phyloP scores from a whole-genome alignment of 1,284 basidiomycete genomes.

The Jaminaea rosea region DNA sequence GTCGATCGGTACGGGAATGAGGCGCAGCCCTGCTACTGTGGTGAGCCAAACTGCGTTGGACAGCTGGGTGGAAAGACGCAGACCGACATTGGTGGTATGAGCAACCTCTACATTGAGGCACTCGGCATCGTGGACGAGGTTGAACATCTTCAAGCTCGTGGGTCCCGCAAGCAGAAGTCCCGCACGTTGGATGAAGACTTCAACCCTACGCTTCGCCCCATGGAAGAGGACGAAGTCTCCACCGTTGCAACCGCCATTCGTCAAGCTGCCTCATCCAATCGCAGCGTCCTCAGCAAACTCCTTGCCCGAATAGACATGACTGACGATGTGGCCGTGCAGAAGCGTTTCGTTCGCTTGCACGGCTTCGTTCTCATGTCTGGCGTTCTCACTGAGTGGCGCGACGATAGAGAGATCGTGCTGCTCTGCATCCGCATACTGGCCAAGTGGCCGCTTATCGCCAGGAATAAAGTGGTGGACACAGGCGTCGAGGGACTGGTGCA shows the following conservation, averaged over 20 bases:
- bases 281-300: slow-evolving; percentile 71
- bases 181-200: slow-evolving; percentile 92
- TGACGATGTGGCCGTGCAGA: slow-evolving; percentile 66
- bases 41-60: slow-evolving; percentile 90
- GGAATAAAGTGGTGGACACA: slow-evolving; percentile 80
- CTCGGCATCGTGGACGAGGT: slow-evolving; percentile 89
- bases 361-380: slow-evolving; percentile 88
- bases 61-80: slow-evolving; percentile 97
- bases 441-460: slow-evolving; percentile 70
- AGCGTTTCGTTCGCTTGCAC: slow-evolving; percentile 82
- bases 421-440: slow-evolving; percentile 51
- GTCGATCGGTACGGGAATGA: slow-evolving; percentile 98
- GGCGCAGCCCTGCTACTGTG: slow-evolving; percentile 89
- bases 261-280: slow-evolving; percentile 71
- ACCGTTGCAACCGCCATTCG: slow-evolving; percentile 85
- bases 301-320: slow-evolving; percentile 83
- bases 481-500: slow-evolving; percentile 47
- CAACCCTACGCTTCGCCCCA: slow-evolving; percentile 59
- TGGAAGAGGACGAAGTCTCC: slow-evolving; percentile 69
- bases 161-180: slow-evolving; percentile 78
- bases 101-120: slow-evolving; percentile 91
- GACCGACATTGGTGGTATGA: slow-evolving; percentile 85
- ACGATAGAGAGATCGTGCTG: slow-evolving; percentile 64
- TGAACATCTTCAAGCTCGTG: slow-evolving; percentile 66
- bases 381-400: slow-evolving; percentile 68